phyloP scores from a whole-genome alignment of 495 filamentous ascomycete genomes.

The Aspergillus bridgeri region DNA sequence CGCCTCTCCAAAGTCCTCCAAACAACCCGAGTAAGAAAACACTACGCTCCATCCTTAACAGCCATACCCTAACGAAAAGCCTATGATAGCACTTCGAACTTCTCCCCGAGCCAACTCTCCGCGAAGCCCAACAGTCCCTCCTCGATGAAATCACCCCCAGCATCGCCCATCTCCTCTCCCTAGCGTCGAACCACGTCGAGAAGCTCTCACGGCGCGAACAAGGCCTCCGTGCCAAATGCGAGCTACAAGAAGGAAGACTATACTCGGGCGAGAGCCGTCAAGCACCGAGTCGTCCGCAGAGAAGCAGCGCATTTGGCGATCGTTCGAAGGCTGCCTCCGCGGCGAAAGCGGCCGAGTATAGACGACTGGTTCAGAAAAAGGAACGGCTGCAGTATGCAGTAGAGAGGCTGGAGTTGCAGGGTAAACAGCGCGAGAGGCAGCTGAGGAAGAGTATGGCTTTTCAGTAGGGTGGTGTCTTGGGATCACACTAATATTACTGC shows the following conservation, averaged over 20 bases:
- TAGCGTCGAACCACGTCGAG: conserved; percentile 65
- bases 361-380: conserved; percentile 68
- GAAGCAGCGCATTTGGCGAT: conserved; percentile 21
- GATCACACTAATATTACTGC: background rate
- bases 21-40: conserved; percentile 56
- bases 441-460: conserved; percentile 76
- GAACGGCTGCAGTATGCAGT: conserved; percentile 75
- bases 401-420: conserved; percentile 67
- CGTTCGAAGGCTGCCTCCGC: conserved; percentile 33
- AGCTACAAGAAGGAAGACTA: conserved; percentile 68
- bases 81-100: conserved; percentile 72
- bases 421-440: conserved; percentile 64
- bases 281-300: conserved; percentile 18
- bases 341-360: conserved; percentile 57
- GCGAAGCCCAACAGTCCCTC: conserved; percentile 63
- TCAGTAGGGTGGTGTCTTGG: conserved; percentile 22
- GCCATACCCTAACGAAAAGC: background rate
- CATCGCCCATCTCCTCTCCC: conserved; percentile 60
- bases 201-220: conserved; percentile 69
- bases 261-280: conserved; percentile 36
- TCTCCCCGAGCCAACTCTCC: conserved; percentile 64
- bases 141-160: conserved; percentile 72
- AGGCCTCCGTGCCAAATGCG: conserved; percentile 62
- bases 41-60: background rate
- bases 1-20: conserved; percentile 67